Evolutionary conservation across 164 flowering plant species (phyloP).

Genomic region (Berberis thunbergii): DNA sequence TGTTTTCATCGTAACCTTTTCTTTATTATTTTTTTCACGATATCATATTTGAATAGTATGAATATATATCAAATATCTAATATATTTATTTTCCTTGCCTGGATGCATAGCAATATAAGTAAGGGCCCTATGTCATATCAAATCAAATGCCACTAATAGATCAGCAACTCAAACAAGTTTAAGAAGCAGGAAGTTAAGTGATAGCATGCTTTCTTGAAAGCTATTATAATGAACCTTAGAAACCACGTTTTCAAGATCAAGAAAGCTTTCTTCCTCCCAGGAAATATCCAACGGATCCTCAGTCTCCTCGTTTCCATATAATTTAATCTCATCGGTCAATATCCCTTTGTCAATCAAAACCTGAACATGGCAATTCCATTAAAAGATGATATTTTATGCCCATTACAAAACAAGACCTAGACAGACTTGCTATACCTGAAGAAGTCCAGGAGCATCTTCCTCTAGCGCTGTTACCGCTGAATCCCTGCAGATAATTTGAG

Average conservation of each 20-base stretch:
- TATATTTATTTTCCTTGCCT: too few relatives aligned
- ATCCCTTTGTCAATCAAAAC: constrained; percentile 67
- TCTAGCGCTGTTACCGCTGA: constrained; percentile 73
- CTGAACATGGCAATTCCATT: constrained; percentile 25
- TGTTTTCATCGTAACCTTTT: too few relatives aligned
- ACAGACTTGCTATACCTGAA: constrained; percentile 41
- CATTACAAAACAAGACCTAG: not conserved
- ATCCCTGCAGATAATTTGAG: constrained; percentile 38
- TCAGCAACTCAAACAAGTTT: too few relatives aligned
- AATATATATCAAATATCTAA: too few relatives aligned
- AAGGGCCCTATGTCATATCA: too few relatives aligned
- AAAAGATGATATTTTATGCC: not conserved
- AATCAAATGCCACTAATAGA: too few relatives aligned
- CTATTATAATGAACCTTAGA: constrained; percentile 40
- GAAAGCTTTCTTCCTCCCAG: constrained; percentile 43
- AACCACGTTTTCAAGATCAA: constrained; percentile 73
- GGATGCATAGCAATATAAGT: too few relatives aligned
- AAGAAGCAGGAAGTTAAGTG: too few relatives aligned
- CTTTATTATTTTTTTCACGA: too few relatives aligned
- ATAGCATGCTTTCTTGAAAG: too few relatives aligned
- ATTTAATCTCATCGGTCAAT: constrained; percentile 60
- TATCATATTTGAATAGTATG: too few relatives aligned
- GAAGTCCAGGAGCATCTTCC: constrained; percentile 97
- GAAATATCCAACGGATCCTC: constrained; percentile 45
- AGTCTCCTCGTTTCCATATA: constrained; percentile 51